Evolutionary conservation across 768 basidiomycete species (phyloP).

Genomic region (Lactifluus pinguis): DNA sequence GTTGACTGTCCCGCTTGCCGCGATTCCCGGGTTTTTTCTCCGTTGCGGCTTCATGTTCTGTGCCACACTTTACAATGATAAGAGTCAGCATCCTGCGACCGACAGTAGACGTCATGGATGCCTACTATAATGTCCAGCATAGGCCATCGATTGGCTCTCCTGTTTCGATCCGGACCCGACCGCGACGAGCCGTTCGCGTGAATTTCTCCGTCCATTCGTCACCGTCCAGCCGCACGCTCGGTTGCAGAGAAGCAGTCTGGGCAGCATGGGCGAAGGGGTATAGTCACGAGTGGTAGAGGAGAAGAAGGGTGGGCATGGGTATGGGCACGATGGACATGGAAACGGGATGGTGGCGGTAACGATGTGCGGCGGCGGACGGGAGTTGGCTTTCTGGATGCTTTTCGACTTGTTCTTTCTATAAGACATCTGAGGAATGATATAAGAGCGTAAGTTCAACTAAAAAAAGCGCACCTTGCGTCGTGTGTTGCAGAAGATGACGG

Average conservation of each 20-base stretch:
- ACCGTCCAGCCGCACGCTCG: slow-evolving; percentile 47
- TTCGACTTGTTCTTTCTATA: too few species aligned
- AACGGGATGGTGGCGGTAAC: not conserved
- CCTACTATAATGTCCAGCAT: slow-evolving; percentile 99
- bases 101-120: slow-evolving; percentile 20
- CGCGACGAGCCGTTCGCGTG: slow-evolving; percentile 57
- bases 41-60: slow-evolving; percentile 66
- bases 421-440: too few species aligned
- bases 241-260: slow-evolving; percentile 49
- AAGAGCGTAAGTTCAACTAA: not conserved
- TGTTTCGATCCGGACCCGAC: slow-evolving; percentile 85
- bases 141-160: slow-evolving; percentile 94
- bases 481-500: slow-evolving; percentile 98
- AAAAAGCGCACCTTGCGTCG: slow-evolving; percentile 74
- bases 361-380: slow-evolving; percentile 39
- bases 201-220: slow-evolving; percentile 57
- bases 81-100: slow-evolving; percentile 91
- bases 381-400: too few species aligned
- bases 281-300: slow-evolving; percentile 31
- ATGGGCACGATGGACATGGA: not conserved
- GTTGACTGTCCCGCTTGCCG: slow-evolving; percentile 96
- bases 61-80: slow-evolving; percentile 94
- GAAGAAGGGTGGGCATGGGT: slow-evolving; percentile 13
- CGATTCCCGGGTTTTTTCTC: slow-evolving; percentile 97
- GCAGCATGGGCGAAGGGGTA: slow-evolving; percentile 70